phyloP scores from a whole-genome alignment of 495 filamentous ascomycete species.

The Tuber indicum region DNA sequence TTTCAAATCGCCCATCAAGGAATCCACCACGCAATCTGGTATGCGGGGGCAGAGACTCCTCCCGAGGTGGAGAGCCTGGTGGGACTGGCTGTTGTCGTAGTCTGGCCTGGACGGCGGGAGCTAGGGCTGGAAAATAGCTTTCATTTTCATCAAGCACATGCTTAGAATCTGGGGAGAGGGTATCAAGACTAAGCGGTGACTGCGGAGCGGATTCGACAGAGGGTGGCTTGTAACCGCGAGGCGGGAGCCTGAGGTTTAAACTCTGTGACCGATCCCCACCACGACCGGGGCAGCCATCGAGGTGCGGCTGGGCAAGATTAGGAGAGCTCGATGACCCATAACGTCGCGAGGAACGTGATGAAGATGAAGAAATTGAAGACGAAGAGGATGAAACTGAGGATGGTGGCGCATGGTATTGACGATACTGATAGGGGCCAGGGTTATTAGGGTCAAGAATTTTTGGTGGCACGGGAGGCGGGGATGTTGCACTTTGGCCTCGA shows the following conservation, averaged over 20 bases:
- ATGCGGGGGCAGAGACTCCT: background rate
- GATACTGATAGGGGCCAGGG: slow-evolving; percentile 9
- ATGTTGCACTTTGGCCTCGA: slow-evolving; percentile 1
- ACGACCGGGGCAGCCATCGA: slow-evolving; percentile 18
- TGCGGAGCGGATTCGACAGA: slow-evolving; percentile 27
- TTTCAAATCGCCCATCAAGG: background rate
- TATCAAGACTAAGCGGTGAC: slow-evolving; percentile 21
- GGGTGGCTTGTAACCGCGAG: slow-evolving; percentile 29
- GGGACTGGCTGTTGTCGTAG: slow-evolving; percentile 21
- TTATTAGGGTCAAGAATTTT: slow-evolving; percentile 22
- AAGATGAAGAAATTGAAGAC: slow-evolving; percentile 26
- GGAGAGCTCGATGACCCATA: slow-evolving; percentile 8
- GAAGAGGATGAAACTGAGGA: slow-evolving; percentile 25
- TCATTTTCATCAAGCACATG: slow-evolving; percentile 33
- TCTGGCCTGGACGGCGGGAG: slow-evolving; percentile 18
- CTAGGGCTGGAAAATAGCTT: slow-evolving; percentile 26
- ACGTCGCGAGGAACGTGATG: slow-evolving; percentile 17
- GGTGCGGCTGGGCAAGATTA: slow-evolving; percentile 14
- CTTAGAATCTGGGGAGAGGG: slow-evolving; percentile 31
- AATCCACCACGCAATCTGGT: background rate
- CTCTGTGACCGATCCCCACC: background rate
- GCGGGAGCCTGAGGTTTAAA: slow-evolving; percentile 7
- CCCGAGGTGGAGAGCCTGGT: slow-evolving; percentile 8
- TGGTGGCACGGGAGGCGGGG: slow-evolving; percentile 3
- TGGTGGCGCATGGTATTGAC: slow-evolving; percentile 16